Evolutionary conservation across 2,329 filamentous ascomycete species (phyloP), one percentile per base, ranked within the genome.

Genomic region (Aspergillus terreus): DNA sequence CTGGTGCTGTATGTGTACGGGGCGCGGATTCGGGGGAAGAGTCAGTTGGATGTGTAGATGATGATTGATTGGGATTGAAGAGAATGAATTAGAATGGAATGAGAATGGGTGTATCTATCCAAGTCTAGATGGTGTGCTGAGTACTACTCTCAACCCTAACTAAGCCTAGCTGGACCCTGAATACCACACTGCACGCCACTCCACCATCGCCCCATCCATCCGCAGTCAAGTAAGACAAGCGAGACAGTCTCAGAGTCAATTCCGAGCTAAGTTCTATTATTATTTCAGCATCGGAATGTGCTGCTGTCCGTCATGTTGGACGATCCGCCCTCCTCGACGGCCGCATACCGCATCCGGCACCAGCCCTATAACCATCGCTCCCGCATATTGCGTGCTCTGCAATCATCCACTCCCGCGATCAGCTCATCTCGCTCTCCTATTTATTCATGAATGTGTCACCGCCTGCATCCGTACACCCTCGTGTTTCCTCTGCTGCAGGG

Each of bases 361-460:
- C 40, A 23, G 23, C 23, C 23, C 19, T 42, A n/a, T 19, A 17
- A n/a, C 55, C 58, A 60, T 60, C 44, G 4, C 44, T 51, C 47
- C 53, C 44, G 43, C 43, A 45, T 56, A 60, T 60, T 50, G 58
- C 57, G 58, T 60, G 58, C 58, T 59, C 49, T 50, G 45, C 44
- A 47, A 32, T 47, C 53, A 51, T 58, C 49, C 35, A 3, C 35
- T 17, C 35, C 35, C 35, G 32, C 41, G 43, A 51, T 50, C 50
- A 38, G 35, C 35, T 42, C 40, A 21, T 21, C 17, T n/a, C 23
- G 23, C 23, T 23, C 11, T 23, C 40, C 40, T 38, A 38, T 38
- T 38, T 38, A 38, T n/a, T 38, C 6, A n/a, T 4, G 12, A n/a
- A 48, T 41, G 46, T 17, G 15, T 27, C 27, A 33, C 19, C 44